Conservation (phyloP, 805 yeast genomes). For the Lipomyces yamanashiensis region DNA sequence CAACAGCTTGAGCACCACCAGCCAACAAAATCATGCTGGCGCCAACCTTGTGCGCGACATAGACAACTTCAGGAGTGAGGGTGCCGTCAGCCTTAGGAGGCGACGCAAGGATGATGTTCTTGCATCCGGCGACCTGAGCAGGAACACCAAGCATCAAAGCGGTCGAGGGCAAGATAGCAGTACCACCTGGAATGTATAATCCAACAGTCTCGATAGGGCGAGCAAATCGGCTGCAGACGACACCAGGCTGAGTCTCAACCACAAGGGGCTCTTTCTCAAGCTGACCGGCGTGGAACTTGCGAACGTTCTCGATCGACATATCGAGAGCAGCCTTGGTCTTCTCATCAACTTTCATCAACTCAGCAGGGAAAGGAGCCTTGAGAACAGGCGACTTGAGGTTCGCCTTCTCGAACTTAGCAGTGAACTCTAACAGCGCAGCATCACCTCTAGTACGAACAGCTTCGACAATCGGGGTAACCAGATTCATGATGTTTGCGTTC, state of each 20-base stretch:
- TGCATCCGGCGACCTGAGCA: slow-evolving; percentile 96
- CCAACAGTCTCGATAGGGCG: slow-evolving; percentile 95
- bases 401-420: slow-evolving; percentile 91
- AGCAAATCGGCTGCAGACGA: slow-evolving; percentile 89
- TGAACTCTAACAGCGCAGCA: slow-evolving; percentile 81
- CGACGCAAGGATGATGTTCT: slow-evolving; percentile 87
- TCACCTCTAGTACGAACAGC: slow-evolving; percentile 81
- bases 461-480: slow-evolving; percentile 87
- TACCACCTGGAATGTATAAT: slow-evolving; percentile 97
- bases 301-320: slow-evolving; percentile 83
- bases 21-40: slow-evolving; percentile 90
- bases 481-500: slow-evolving; percentile 87
- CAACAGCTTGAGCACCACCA: slow-evolving; percentile 99
- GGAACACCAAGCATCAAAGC: slow-evolving; percentile 99
- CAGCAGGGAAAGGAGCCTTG: slow-evolving; percentile 83
- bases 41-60: slow-evolving; percentile 95
- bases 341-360: slow-evolving; percentile 70
- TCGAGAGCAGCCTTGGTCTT: slow-evolving; percentile 86
- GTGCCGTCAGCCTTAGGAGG: slow-evolving; percentile 95
- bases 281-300: slow-evolving; percentile 93
- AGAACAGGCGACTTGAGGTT: slow-evolving; percentile 71
- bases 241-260: slow-evolving; percentile 95
- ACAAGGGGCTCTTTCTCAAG: slow-evolving; percentile 69
- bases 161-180: slow-evolving; percentile 97
- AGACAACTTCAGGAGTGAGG: slow-evolving; percentile 94